phyloP scores from a whole-genome alignment of 768 basidiomycete genomes.

The Suillus clintonianus region DNA sequence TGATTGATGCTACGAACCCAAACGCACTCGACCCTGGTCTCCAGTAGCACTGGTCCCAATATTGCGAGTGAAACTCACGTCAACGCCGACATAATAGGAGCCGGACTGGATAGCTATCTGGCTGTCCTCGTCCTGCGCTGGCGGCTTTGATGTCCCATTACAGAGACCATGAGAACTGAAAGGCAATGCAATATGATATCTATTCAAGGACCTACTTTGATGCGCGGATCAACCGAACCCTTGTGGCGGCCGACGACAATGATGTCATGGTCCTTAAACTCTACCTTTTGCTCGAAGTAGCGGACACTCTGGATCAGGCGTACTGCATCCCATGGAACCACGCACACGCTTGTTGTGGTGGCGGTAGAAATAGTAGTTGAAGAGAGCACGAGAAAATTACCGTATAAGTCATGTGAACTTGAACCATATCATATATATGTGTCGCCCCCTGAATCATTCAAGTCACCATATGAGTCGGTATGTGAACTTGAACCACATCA shows the following conservation, averaged over 20 bases:
- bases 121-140: no score
- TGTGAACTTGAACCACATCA: no score
- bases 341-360: no score
- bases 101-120: neutral
- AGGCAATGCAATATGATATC: no score
- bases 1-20: no score
- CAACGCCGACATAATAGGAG: neutral
- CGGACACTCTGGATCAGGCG: neutral
- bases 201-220: neutral
- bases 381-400: no score
- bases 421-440: no score
- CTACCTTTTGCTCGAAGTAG: neutral
- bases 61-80: neutral
- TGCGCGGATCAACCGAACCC: neutral
- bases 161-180: neutral
- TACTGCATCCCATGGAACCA: neutral
- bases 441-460: no score
- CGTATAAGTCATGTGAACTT: no score
- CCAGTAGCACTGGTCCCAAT: neutral
- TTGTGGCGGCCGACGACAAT: neutral
- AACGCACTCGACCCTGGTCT: neutral
- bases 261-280: fast-evolving
- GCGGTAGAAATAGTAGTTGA: no score
- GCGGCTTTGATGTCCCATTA: neutral
- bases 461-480: no score